Evolutionary conservation across 1,284 basidiomycete genomes (phyloP).

Genomic region (Mycena sp.): DNA sequence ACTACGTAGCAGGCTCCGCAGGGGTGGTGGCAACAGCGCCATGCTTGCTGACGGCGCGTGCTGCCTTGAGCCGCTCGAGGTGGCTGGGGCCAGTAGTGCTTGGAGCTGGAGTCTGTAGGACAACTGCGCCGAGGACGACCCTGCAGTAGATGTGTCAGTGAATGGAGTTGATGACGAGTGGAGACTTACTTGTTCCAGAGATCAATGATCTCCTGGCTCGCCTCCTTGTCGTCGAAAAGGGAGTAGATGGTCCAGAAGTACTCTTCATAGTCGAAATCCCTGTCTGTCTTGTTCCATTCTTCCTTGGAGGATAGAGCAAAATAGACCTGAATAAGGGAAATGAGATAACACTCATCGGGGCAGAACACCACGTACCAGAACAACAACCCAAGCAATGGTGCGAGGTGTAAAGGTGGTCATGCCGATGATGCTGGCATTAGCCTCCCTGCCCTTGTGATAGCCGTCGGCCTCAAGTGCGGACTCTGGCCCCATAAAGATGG

Average conservation of each 20-base stretch:
- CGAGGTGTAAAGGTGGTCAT: neutral
- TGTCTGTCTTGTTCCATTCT: neutral
- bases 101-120: too few relatives aligned
- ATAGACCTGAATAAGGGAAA: neutral
- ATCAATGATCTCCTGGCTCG: neutral
- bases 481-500: neutral
- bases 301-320: neutral
- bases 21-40: too few relatives aligned
- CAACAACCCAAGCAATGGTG: neutral
- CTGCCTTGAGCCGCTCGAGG: too few relatives aligned
- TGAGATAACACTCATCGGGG: too few relatives aligned
- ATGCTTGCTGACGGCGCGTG: too few relatives aligned
- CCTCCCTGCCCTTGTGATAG: neutral
- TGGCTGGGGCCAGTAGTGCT: too few relatives aligned
- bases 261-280: constrained; percentile 2
- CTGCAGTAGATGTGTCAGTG: too few relatives aligned
- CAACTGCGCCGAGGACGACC: too few relatives aligned
- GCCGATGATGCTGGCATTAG: neutral
- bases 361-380: neutral
- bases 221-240: neutral
- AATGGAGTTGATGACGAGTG: too few relatives aligned
- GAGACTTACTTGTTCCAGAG: neutral
- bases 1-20: too few relatives aligned
- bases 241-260: constrained; percentile 9
- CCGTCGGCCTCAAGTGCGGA: neutral